These are phyloP conservation scores for Adansonia madagascariensis DNA, from an alignment of 441 rosid genomes.

Conservation along the genomic window DNA sequence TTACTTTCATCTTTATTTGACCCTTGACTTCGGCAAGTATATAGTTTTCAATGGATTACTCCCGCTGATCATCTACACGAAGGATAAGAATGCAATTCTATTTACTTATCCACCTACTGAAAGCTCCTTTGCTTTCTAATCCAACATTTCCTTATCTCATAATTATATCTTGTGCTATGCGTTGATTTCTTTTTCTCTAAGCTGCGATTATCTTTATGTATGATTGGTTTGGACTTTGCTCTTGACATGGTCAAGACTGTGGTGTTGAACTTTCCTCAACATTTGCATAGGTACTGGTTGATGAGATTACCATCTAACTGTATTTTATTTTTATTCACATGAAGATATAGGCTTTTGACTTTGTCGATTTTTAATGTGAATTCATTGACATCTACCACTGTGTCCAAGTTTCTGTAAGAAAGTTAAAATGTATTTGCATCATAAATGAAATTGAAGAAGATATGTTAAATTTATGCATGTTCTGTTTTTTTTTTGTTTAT, in stretches of 20 bases:
- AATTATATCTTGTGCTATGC: neutral
- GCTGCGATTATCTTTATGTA: neutral
- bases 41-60: conserved; percentile 71
- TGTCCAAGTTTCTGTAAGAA: neutral
- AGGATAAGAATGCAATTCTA: conserved; percentile 89
- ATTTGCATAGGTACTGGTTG: neutral
- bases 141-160: conserved; percentile 7
- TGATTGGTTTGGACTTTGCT: neutral
- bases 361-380: neutral
- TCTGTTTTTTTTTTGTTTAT: neutral
- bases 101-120: conserved; percentile 90
- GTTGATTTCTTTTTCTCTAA: too few relatives aligned
- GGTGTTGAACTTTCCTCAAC: neutral
- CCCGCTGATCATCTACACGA: conserved; percentile 80
- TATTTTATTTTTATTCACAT: neutral
- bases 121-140: conserved; percentile 30
- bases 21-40: conserved; percentile 85
- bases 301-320: neutral
- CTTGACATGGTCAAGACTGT: neutral
- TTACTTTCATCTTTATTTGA: conserved; percentile 22
- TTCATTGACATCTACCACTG: neutral
- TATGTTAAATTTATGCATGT: too few relatives aligned
- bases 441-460: neutral
- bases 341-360: neutral
- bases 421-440: neutral